Conservation (phyloP, 257 asterid species). For the Datura wrightii region DNA sequence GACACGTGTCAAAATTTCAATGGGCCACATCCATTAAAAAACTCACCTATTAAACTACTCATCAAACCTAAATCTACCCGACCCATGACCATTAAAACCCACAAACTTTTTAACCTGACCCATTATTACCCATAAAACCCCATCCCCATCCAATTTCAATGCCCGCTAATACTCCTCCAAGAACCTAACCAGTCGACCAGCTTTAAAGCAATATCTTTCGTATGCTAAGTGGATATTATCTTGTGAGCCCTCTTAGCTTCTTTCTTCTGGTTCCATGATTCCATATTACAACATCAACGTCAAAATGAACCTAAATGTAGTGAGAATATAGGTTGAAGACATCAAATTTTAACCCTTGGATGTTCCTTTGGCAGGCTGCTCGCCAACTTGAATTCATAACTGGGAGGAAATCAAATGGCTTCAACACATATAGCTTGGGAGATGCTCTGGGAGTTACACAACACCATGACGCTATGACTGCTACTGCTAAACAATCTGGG, state of each 20-base stretch:
- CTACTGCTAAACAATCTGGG: too few relatives aligned
- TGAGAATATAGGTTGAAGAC: background rate
- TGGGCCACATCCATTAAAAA: too few relatives aligned
- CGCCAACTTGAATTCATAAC: constrained; percentile 80
- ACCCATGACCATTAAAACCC: too few relatives aligned
- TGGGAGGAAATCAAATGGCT: constrained; percentile 57
- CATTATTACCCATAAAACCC: too few relatives aligned
- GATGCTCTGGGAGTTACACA: constrained; percentile 82
- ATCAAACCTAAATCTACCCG: too few relatives aligned
- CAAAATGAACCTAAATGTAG: background rate
- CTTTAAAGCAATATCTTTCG: constrained; percentile 72
- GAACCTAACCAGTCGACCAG: constrained; percentile 85
- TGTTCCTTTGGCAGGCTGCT: constrained; percentile 58
- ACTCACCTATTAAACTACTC: too few relatives aligned
- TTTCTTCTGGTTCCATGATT: background rate
- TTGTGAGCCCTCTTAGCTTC: constrained; percentile 47
- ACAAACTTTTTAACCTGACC: too few relatives aligned
- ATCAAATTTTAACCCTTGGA: background rate
- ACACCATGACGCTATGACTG: constrained; percentile 93
- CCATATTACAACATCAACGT: constrained; percentile 8
- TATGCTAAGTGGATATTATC: constrained; percentile 74
- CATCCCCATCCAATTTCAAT: constrained; percentile 41
- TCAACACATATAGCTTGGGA: constrained; percentile 65
- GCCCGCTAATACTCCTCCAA: constrained; percentile 36
- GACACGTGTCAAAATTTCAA: too few relatives aligned